These are phyloP conservation scores for Excoecaria cochinchinensis DNA, from an alignment of 345 rosid species.

Conservation along the genomic window DNA sequence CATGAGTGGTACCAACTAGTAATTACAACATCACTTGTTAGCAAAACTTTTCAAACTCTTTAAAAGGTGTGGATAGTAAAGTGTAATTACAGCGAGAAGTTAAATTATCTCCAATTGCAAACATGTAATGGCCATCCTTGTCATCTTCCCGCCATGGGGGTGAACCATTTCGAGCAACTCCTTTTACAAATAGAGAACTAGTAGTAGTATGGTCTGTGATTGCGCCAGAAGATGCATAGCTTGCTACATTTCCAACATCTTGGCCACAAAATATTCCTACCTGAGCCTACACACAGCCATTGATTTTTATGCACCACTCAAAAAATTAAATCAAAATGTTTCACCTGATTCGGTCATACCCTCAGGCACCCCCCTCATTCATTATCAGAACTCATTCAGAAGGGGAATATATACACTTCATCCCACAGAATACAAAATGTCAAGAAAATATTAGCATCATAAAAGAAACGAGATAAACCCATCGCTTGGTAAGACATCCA, in stretches of 20 bases:
- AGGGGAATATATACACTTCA: not conserved
- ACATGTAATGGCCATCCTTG: conserved; percentile 98
- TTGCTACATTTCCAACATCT: conserved; percentile 78
- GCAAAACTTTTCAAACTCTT: conserved; percentile 2
- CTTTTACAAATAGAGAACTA: conserved; percentile 45
- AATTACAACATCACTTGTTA: not conserved
- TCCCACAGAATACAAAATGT: not conserved
- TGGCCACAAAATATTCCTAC: conserved; percentile 90
- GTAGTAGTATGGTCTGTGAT: conserved; percentile 49
- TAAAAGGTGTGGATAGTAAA: conserved; percentile 34
- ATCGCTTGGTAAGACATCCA: not conserved
- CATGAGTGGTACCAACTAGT: not conserved
- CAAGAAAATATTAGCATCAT: not conserved
- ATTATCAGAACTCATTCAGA: not conserved
- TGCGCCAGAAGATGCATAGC: conserved; percentile 76
- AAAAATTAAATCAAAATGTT: conserved; percentile 35
- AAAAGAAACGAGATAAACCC: not conserved
- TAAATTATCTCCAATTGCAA: conserved; percentile 92
- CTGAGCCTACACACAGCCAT: conserved; percentile 97
- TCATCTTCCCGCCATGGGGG: conserved; percentile 95
- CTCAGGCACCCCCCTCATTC: not conserved
- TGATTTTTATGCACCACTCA: conserved; percentile 69
- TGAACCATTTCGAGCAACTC: conserved; percentile 68
- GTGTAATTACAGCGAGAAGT: conserved; percentile 90
- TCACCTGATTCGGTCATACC: conserved; percentile 16